Evolutionary conservation across 2,329 filamentous ascomycete species (phyloP).

Genomic region (Exophiala sp.): DNA sequence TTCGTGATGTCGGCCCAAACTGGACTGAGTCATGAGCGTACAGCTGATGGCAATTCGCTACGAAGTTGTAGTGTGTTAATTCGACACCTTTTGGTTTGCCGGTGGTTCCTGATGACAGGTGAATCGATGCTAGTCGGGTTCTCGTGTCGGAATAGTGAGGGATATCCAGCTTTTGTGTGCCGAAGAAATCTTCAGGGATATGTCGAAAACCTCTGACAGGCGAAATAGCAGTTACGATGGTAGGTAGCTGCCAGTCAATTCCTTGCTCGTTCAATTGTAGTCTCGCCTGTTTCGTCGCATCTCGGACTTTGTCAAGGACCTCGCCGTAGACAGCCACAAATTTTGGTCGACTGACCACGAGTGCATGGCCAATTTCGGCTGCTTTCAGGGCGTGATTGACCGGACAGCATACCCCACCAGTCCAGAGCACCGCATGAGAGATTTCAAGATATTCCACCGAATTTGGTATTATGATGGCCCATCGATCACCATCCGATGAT

Average conservation of each 20-base stretch:
- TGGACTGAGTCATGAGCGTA: slow-evolving; percentile 46
- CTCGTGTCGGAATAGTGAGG: slow-evolving; percentile 38
- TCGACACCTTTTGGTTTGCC: slow-evolving; percentile 88
- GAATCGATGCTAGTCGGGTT: slow-evolving; percentile 38
- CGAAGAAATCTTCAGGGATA: slow-evolving; percentile 34
- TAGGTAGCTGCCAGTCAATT: slow-evolving; percentile 34
- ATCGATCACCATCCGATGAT: slow-evolving; percentile 35
- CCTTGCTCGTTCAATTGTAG: slow-evolving; percentile 26
- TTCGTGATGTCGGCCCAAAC: slow-evolving; percentile 57
- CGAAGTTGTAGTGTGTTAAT: slow-evolving; percentile 77
- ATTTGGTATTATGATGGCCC: slow-evolving; percentile 46
- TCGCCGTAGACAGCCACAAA: slow-evolving; percentile 42
- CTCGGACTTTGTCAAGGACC: slow-evolving; percentile 30
- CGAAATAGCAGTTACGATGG: slow-evolving; percentile 36
- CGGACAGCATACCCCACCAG: slow-evolving; percentile 8
- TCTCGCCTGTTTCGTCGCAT: slow-evolving; percentile 36
- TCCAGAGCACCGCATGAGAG: slow-evolving; percentile 11
- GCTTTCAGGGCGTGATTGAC: slow-evolving; percentile 13
- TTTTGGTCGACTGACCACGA: slow-evolving; percentile 43
- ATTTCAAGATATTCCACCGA: slow-evolving; percentile 46
- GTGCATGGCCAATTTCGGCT: slow-evolving; percentile 13
- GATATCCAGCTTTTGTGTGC: slow-evolving; percentile 32
- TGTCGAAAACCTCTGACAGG: slow-evolving; percentile 4
- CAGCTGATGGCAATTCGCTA: slow-evolving; percentile 66
- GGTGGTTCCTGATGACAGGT: slow-evolving; percentile 74